Conservation (phyloP, 1,139 yeast genomes). For the Lodderomyces orthopsilosis region DNA sequence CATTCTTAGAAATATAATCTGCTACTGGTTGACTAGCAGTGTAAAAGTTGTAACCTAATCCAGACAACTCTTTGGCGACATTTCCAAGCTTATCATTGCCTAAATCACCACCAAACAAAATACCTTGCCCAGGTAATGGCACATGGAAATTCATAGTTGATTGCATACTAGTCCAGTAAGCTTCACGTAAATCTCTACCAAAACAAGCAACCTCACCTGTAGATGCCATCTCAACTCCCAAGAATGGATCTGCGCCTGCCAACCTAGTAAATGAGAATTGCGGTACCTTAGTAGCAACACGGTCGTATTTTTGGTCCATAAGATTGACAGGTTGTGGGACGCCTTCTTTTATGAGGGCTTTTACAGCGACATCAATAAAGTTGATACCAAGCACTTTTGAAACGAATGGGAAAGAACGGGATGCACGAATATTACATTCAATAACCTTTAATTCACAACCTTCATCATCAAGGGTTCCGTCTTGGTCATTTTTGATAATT, state of each 20-base stretch:
- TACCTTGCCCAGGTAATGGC: conserved; percentile 86
- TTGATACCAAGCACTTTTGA: conserved; percentile 93
- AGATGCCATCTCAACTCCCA: conserved; percentile 98
- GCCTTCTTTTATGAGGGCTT: conserved; percentile 73
- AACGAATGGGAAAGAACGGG: conserved; percentile 97
- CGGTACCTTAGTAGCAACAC: conserved; percentile 92
- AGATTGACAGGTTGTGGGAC: conserved; percentile 69
- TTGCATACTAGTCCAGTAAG: conserved; percentile 97
- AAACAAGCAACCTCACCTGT: conserved; percentile 98
- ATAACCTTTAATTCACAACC: conserved; percentile 80
- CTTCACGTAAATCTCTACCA: conserved; percentile 80
- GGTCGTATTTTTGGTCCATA: conserved; percentile 58
- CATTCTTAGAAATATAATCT: conserved; percentile 54
- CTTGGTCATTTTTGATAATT: conserved; percentile 43
- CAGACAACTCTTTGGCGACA: conserved; percentile 67
- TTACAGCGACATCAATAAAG: conserved; percentile 91
- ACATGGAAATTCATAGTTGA: conserved; percentile 94
- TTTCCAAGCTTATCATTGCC: conserved; percentile 65
- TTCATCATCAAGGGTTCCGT: conserved; percentile 44
- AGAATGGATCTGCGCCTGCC: conserved; percentile 98
- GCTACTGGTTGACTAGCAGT: conserved; percentile 74
- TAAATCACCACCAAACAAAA: conserved; percentile 92
- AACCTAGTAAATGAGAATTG: conserved; percentile 97
- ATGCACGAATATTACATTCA: conserved; percentile 97
- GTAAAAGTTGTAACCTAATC: conserved; percentile 79